A percentile compares a stretch with the other conserved stretches of the same genome.
Conservation (phyloP, 169 alveolate species). For the Theileria orientalis region DNA sequence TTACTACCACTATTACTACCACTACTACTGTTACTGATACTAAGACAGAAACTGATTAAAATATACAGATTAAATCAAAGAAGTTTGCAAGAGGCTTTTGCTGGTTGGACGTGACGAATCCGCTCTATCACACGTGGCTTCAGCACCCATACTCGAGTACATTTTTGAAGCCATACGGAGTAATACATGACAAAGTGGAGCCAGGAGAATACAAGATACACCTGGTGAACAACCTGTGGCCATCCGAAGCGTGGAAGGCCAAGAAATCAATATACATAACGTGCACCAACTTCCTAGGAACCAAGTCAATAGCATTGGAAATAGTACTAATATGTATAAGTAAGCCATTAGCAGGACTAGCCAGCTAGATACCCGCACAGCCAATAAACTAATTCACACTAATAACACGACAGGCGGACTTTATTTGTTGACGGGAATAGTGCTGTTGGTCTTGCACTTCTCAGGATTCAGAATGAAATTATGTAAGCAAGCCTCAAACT, state of each 20-base stretch:
- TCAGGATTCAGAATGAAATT: slow-evolving; percentile 18
- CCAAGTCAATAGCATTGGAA: slow-evolving; percentile 34
- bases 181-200: slow-evolving; percentile 11
- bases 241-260: slow-evolving; percentile 54
- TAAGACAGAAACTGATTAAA: no score
- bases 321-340: slow-evolving; percentile 20
- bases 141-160: slow-evolving; percentile 38
- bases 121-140: slow-evolving; percentile 57
- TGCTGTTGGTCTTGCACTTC: slow-evolving; percentile 22
- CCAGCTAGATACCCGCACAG: background rate
- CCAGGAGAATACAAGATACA: slow-evolving; percentile 49
- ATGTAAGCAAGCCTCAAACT: slow-evolving; percentile 11
- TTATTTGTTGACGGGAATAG: slow-evolving; percentile 38
- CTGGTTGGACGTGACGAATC: slow-evolving; percentile 60
- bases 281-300: slow-evolving; percentile 40
- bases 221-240: slow-evolving; percentile 60
- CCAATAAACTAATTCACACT: background rate
- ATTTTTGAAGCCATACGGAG: slow-evolving; percentile 59
- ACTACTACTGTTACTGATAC: no score
- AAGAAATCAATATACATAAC: slow-evolving; percentile 37
- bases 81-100: slow-evolving; percentile 12
- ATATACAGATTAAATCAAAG: slow-evolving; percentile 1
- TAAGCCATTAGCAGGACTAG: no score
- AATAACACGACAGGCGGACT: slow-evolving; percentile 25
- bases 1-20: no score